These are phyloP conservation scores for Bruguiera sexangula DNA, from an alignment of 345 rosid genomes.

Conservation along the genomic window DNA sequence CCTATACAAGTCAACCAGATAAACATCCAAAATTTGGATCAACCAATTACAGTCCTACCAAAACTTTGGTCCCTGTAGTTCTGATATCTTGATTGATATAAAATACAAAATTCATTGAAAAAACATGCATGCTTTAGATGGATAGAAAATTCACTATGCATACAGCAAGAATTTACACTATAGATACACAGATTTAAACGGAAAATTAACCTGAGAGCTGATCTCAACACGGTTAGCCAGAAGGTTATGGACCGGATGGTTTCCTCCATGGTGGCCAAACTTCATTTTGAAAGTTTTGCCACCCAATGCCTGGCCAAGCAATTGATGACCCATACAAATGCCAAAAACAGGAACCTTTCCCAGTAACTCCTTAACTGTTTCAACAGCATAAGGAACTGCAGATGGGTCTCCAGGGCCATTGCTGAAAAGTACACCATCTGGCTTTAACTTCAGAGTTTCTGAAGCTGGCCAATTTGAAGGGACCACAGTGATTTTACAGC, in stretches of 20 bases:
- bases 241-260: conserved; percentile 82
- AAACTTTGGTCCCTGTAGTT: neutral
- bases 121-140: neutral
- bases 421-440: conserved; percentile 97
- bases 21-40: neutral
- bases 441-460: conserved; percentile 73
- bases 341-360: conserved; percentile 95
- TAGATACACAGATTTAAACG: neutral
- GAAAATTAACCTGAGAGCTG: conserved; percentile 75
- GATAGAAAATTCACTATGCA: neutral
- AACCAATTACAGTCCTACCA: neutral
- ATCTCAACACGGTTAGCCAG: conserved; percentile 77
- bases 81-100: neutral
- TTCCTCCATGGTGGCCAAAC: conserved; percentile 98
- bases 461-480: conserved; percentile 92
- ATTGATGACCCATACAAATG: conserved; percentile 98
- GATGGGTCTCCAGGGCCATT: conserved; percentile 99
- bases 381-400: conserved; percentile 93
- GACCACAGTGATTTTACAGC: conserved; percentile 84
- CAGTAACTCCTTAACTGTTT: conserved; percentile 71
- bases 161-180: neutral
- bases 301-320: conserved; percentile 95
- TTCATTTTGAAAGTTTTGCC: conserved; percentile 97
- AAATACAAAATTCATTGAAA: neutral
- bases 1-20: neutral